Base-by-base conservation (phyloP, 208 protist species). In the Crithidia bombi region DNA sequence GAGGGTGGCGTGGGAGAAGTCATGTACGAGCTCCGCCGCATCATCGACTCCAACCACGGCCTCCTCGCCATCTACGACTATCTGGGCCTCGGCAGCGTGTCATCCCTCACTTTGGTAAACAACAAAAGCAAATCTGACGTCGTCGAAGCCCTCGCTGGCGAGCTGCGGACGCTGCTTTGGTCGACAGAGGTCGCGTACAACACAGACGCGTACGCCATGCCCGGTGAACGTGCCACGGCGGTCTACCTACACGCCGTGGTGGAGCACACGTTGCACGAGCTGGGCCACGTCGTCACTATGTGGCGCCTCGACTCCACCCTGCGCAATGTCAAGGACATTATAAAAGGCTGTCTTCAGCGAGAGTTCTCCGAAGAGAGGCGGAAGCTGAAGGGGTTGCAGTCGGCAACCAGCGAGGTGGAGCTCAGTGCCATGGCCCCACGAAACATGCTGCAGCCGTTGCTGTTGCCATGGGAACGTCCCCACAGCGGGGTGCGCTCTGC, bases 81-180 rank as follows among this genome's bases (percentile, higher is more conserved):
- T 41, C 66, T 96, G 30, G 36, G 83, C 15, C 67, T 94, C 4
- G 81, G 92, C 69, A 56, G 69, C n/a, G 64, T 96, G 9, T 71
- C 85, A 9, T 83, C 84, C 14, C 19, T 71, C 14, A 30, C 72
- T 1, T 65, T 96, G 21, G 66, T 86, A 23, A 85, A 93, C 69
- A 89, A 74, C 58, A 96, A 96, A 64, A 74, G 79, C 14, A 96
- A 96, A 69, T 64, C 91, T 0, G 91, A 96, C 62, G 86, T 93
- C 9, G 82, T 96, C 1, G 91, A 96, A 66, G 75, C 85, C 30
- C 21, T 96, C n/a, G 81, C 92, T 58, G 91, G 91, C 2, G 89
- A 96, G 68, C 78, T 96, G 26, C 85, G 93, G 73, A 71, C 77
- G 14, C 83, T 87, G 32, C 51, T 96, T 14, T 91, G 83, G 84